Conservation (phyloP, 208 protist species). For the Crithidia acanthocephali region DNA sequence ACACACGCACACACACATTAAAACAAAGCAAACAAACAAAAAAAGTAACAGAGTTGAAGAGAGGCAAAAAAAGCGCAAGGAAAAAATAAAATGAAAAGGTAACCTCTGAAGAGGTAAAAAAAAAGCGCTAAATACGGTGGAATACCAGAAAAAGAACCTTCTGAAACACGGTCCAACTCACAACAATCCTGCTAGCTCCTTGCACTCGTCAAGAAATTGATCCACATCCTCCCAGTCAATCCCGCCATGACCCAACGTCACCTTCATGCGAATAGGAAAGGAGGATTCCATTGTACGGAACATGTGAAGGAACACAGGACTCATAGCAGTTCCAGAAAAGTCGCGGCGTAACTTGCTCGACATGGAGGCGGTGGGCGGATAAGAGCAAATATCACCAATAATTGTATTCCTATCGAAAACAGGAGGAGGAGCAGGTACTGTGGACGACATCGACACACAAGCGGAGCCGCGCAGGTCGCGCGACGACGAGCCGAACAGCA, state of each 20-base stretch:
- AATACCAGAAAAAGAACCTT: not conserved
- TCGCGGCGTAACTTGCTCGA: conserved; percentile 13
- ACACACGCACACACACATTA: no score
- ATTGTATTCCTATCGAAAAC: conserved; percentile 7
- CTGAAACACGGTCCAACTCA: no score
- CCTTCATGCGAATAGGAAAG: conserved; percentile 11
- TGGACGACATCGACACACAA: not conserved
- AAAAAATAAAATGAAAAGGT: no score
- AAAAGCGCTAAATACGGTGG: not conserved
- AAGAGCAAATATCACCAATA: conserved; percentile 10
- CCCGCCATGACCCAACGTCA: conserved; percentile 5
- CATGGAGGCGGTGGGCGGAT: conserved; percentile 2
- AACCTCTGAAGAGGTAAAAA: no score
- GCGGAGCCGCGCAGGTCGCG: conserved; percentile 21
- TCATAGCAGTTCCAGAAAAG: conserved; percentile 1
- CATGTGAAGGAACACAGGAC: conserved; percentile 3
- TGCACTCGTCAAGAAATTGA: conserved; percentile 15
- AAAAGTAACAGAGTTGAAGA: not conserved
- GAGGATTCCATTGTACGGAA: conserved; percentile 10
- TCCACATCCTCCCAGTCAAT: conserved; percentile 19
- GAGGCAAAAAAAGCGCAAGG: no score
- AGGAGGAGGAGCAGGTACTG: not conserved
- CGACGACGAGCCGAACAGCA: conserved; percentile 26
- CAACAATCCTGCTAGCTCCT: conserved; percentile 8
- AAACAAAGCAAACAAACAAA: conserved; percentile 3